These are phyloP conservation scores for Alternaria infectoria DNA, from an alignment of 2,329 filamentous ascomycete genomes.

Conservation along the genomic window DNA sequence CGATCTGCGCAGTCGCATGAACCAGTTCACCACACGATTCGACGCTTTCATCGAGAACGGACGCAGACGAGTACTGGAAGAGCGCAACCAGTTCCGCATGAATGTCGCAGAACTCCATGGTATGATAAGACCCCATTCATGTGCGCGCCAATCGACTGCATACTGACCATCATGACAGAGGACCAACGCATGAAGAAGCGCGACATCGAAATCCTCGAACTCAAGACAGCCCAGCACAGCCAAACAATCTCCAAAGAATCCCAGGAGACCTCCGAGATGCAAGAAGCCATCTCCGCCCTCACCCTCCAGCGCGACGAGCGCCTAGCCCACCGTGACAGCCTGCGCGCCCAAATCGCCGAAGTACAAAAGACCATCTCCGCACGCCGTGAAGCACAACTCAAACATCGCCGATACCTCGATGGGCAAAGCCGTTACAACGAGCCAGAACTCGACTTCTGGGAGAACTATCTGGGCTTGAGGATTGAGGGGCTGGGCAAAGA, in stretches of 20 bases:
- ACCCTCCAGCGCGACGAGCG: constrained; percentile 63
- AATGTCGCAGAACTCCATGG: constrained; percentile 89
- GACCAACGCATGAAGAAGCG: constrained; percentile 88
- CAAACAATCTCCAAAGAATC: constrained; percentile 78
- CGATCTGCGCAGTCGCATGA: constrained; percentile 92
- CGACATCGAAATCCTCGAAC: constrained; percentile 81
- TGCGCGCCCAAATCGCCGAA: constrained; percentile 65
- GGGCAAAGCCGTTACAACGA: constrained; percentile 86
- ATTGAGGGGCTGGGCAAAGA: constrained; percentile 88
- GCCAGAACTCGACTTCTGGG: constrained; percentile 95
- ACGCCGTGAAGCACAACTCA: constrained; percentile 72
- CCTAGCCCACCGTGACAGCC: constrained; percentile 60
- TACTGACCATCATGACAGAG: constrained; percentile 62
- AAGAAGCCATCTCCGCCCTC: constrained; percentile 63
- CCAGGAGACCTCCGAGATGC: constrained; percentile 72
- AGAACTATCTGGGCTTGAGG: constrained; percentile 82
- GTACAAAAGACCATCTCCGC: constrained; percentile 74
- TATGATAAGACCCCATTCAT: too few species aligned
- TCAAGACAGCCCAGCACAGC: constrained; percentile 73
- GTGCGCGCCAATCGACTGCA: too few species aligned
- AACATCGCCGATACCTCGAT: constrained; percentile 76
- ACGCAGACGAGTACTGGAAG: constrained; percentile 85
- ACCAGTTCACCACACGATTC: constrained; percentile 86
- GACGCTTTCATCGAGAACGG: constrained; percentile 94
- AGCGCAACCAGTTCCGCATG: constrained; percentile 92